Base-by-base conservation (phyloP, 306 rosid species). In the Aeschynomene evenia region DNA sequence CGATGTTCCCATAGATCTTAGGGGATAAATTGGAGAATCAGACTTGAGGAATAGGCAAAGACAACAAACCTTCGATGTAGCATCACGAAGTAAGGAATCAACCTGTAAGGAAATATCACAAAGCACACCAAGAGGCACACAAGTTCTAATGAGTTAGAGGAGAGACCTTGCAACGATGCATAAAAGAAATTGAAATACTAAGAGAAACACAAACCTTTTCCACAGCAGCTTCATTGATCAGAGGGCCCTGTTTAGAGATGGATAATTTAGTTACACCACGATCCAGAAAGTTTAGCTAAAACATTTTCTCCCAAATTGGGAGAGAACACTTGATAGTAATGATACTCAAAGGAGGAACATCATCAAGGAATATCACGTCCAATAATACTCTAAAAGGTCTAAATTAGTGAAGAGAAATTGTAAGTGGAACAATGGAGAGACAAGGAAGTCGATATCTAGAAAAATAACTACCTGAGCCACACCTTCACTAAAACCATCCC, bases 221-320 rank as follows among this genome's bases (percentile, higher is more conserved):
- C 0, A 94, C 96, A 33, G 99, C 99, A 74, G 99, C 97, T 82
- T 94, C 99, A 76, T 94, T 94, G 75, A 94, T 94, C 59, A 94
- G 81, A 76, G 99, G 99, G 48, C 99, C 99, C 97, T 94, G 83
- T 72, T 81, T 50, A 72, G 63, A 81, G 70, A 82, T 59, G 16
- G 75, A 81, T 29, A 68, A 64, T 61, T 57, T 15, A 49, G 81
- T 78, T 67, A 72, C 50, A 60, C 43, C 46, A 59, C 40, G 22
- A 58, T 52, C 46, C 62, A 61, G 29, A 50, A 48, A 63, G 63
- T 36, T 23, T 15, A 53, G 42, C 42, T 51, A 48, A 34, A 14
- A 14, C 9, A 56, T 69, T 60, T 75, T 71, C 63, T 58, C 52
- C 70, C 71, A 63, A 42, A 65, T 20, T 14, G 55, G 24, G 31